Conservation (phyloP, 345 rosid genomes). For the Melastoma malabathricum region DNA sequence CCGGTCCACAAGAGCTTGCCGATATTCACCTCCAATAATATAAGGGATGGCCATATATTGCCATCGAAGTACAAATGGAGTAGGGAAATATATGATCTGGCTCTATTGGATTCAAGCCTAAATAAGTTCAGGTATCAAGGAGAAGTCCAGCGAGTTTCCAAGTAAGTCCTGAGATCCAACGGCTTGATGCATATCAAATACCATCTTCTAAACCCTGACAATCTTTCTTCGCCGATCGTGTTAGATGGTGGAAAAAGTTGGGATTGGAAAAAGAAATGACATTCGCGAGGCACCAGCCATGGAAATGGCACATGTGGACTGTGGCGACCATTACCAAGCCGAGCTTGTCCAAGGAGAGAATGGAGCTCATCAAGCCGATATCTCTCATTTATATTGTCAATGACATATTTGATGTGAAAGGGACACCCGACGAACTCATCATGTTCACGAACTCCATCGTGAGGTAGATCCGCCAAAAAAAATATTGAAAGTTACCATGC, state of each 20-base stretch:
- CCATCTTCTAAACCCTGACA: too few relatives aligned
- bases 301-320: constrained; percentile 13
- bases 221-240: too few relatives aligned
- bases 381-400: constrained; percentile 9
- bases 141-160: constrained; percentile 4
- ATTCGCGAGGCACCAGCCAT: constrained; percentile 8
- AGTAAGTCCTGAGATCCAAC: background rate
- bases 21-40: constrained; percentile 1
- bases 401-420: constrained; percentile 11
- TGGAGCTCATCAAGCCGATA: constrained; percentile 6
- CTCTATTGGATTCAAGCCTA: constrained; percentile 1
- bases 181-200: too few relatives aligned
- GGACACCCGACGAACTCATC: constrained; percentile 7
- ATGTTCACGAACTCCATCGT: constrained; percentile 4
- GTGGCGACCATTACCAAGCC: constrained; percentile 6
- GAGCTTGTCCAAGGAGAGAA: constrained; percentile 6
- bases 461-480: background rate
- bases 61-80: constrained; percentile 1
- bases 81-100: background rate
- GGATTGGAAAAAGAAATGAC: constrained; percentile 6
- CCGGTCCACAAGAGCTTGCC: constrained; percentile 10
- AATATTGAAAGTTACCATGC: too few relatives aligned
- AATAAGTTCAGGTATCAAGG: constrained; percentile 3
- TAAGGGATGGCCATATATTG: background rate
- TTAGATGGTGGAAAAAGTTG: constrained; percentile 9